These are phyloP conservation scores for Lactarius quietus DNA, from an alignment of 768 basidiomycete genomes.

Conservation along the genomic window DNA sequence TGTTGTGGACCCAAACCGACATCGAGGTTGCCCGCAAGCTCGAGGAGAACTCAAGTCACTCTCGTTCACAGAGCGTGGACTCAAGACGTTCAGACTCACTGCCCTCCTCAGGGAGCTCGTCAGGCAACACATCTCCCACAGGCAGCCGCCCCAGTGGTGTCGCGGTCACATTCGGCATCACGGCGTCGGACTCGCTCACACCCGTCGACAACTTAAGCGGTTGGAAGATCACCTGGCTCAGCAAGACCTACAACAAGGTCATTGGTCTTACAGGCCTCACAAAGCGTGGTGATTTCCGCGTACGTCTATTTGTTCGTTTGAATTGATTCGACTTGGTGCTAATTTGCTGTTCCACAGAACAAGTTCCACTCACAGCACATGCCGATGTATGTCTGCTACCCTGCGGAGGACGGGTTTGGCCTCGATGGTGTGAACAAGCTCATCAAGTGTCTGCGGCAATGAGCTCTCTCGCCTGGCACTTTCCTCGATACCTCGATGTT, in stretches of 20 bases:
- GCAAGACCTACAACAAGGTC: conserved; percentile 43
- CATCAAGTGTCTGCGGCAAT: conserved; percentile 33
- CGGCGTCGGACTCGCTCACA: conserved; percentile 40
- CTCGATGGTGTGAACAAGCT: conserved; percentile 44
- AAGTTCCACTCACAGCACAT: conserved; percentile 44
- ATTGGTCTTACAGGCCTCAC: conserved; percentile 39
- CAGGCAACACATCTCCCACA: conserved; percentile 12
- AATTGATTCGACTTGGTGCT: background rate
- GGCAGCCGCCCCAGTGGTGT: conserved; percentile 31
- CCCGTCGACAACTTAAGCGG: conserved; percentile 44
- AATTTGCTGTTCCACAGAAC: conserved; percentile 31
- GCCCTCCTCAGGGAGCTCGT: background rate
- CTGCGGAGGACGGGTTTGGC: conserved; percentile 44
- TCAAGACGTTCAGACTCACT: conserved; percentile 8
- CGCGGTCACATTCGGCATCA: conserved; percentile 47
- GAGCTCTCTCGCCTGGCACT: background rate
- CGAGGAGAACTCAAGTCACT: conserved; percentile 2
- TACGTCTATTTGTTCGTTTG: conserved; percentile 26
- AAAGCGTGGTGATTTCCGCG: conserved; percentile 44
- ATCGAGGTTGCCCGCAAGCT: conserved; percentile 10
- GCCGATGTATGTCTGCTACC: conserved; percentile 51
- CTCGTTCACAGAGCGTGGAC: conserved; percentile 13
- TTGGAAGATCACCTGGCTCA: conserved; percentile 44
- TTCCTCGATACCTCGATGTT: background rate
- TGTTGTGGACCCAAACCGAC: conserved; percentile 10